Evolutionary conservation across 176 grass and related monocot genomes (phyloP), one percentile per base, ranked within the genome.

Genomic region (Eragrostis curvula): DNA sequence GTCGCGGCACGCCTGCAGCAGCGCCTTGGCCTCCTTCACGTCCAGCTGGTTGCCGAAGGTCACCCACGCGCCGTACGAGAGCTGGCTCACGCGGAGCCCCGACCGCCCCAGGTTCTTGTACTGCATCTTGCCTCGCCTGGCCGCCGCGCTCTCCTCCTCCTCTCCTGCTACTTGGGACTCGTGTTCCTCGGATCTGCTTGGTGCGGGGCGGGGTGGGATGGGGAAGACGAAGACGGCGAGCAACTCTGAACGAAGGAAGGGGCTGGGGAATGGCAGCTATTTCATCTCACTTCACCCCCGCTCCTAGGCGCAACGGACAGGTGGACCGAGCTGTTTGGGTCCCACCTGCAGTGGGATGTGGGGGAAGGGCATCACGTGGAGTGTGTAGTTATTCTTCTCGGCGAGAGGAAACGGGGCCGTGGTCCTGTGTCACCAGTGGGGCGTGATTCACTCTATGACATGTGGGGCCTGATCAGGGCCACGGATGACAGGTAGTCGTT

Each of bases 11-110:
- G 93, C 90, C 87, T 99, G 93, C 8, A 96, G 93, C 20, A 96
- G 92, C 43, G 89, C 23, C 73, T 92, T 95, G 5, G 96, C 96
- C 82, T 99, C 96, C 87, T 99, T 99, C 5, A 99, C 96, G 50
- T 99, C 96, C 5, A 99, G 82, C 79, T 99, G 96, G 89, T 99
- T 99, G 21, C 96, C 96, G 73, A 99, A 99, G 56, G 88, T 99
- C 2, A 99, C 96, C 93, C 96, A 96, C 2, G 96, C 20, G 0
- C 96, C 96, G 82, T 90, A 99, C 11, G 93, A 91, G 18, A 99
- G 89, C 84, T 99, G 96, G 85, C 92, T 95, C 45, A 99, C 96
- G 10, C 92, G 92, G 2, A 99, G 87, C 18, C 96, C 96, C 84
- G 96, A 99, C 6, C 89, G 66, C 17, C 96, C 96, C n/a, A 99